Evolutionary conservation across 192 early-diverging fungal species (phyloP), one percentile per base, ranked within the genome.

Genomic region (Dissophora globulifera): DNA sequence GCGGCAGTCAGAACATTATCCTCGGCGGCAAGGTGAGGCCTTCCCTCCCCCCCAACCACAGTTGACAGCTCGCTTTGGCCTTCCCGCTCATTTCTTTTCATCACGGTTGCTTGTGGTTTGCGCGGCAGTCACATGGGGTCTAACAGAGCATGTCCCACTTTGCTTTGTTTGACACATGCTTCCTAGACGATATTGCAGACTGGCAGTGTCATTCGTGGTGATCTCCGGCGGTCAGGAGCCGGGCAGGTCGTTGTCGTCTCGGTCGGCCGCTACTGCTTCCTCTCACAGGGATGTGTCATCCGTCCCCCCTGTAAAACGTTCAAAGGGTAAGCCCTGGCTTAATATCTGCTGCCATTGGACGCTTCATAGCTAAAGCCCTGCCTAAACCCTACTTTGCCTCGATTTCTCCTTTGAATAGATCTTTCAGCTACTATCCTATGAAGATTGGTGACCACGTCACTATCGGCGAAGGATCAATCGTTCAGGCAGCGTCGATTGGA

Each of bases 381-480:
- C n/a, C n/a, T n/a, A n/a, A n/a, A n/a, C n/a, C n/a, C n/a, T n/a
- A n/a, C n/a, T n/a, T n/a, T n/a, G n/a, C n/a, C n/a, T n/a, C n/a
- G n/a, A n/a, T n/a, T n/a, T n/a, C n/a, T n/a, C n/a, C n/a, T n/a
- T n/a, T n/a, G n/a, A 69, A 26, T 60, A 95, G 94, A 27, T 80
- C 90, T 7, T 98, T 99, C 78, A 95, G 90, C 79, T 98, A 99
- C 74, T 99, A 95, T 54, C 96, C 96, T 32, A 92, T 97, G 83
- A 98, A 97, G 76, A 94, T 99, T 42, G 96, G 94, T n/a, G 94
- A 97, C 76, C 87, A 94, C 74, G 93, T 96, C 2, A 83, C 86
- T 22, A 93, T 96, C 64, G 96, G 95, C 4, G 90, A 96, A 69
- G 90, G 91, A 32, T 83, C 90, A 16, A 87, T 98, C 47, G 87